phyloP scores from a whole-genome alignment of 805 yeast genomes.

The Wickerhamiella occidentalis region DNA sequence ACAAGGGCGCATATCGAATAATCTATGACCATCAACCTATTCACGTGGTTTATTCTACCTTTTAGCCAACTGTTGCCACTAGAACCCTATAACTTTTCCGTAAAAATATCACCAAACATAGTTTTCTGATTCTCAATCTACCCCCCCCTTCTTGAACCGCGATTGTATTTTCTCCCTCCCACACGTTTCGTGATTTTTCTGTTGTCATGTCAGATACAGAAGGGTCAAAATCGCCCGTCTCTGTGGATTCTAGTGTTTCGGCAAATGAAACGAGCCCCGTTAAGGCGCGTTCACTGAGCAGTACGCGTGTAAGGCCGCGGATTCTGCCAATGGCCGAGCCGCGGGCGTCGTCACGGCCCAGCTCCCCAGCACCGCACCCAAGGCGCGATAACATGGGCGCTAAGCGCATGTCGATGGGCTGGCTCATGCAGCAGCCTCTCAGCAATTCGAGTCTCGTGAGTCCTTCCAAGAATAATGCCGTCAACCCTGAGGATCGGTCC shows the following conservation, averaged over 20 bases:
- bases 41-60: too few species aligned
- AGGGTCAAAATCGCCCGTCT: background rate
- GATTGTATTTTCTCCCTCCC: background rate
- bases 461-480: constrained; percentile 3
- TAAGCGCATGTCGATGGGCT: constrained; percentile 11
- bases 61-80: too few species aligned
- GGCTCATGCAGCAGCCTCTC: constrained; percentile 11
- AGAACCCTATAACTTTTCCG: too few species aligned
- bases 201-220: background rate
- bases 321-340: constrained; percentile 8
- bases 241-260: background rate
- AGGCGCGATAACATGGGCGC: constrained; percentile 7
- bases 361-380: background rate
- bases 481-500: background rate
- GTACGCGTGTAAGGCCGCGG: constrained; percentile 6
- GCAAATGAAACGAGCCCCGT: background rate
- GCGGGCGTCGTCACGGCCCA: background rate
- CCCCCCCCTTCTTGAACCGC: background rate
- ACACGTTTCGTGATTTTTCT: background rate
- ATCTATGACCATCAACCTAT: too few species aligned
- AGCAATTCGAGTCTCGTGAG: background rate
- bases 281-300: constrained; percentile 5
- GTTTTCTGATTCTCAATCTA: background rate
- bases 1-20: background rate
- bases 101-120: too few species aligned